Conservation (phyloP, 192 early-diverging fungal genomes). For the Lobosporangium transversale region DNA sequence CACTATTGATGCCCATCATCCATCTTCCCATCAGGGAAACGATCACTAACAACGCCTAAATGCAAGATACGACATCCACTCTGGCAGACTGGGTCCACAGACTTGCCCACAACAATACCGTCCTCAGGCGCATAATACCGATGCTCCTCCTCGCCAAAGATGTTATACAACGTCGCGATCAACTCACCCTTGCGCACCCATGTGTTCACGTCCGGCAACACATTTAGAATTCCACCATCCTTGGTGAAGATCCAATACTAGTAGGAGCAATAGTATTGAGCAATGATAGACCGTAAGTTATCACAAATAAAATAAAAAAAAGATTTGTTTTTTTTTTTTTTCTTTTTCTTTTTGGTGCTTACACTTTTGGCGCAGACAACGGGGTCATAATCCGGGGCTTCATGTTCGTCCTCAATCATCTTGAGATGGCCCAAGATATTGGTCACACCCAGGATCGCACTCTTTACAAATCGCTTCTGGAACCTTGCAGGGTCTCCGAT, state of each 20-base stretch:
- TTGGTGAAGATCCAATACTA: slow-evolving; percentile 86
- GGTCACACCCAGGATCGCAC: slow-evolving; percentile 68
- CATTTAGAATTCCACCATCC: slow-evolving; percentile 88
- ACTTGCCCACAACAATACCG: slow-evolving; percentile 87
- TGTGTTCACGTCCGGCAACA: slow-evolving; percentile 84
- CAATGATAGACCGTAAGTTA: too few species aligned
- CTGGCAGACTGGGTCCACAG: slow-evolving; percentile 89
- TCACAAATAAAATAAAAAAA: background rate
- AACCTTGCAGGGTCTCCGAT: slow-evolving; percentile 90
- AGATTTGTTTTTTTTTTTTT: background rate
- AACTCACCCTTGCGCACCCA: slow-evolving; percentile 84
- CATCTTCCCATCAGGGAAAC: slow-evolving; percentile 60
- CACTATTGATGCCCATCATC: slow-evolving; percentile 71
- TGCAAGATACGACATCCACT: slow-evolving; percentile 89
- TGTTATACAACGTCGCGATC: slow-evolving; percentile 88
- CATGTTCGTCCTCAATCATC: slow-evolving; percentile 69
- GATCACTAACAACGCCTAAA: slow-evolving; percentile 76
- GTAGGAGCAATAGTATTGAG: too few species aligned
- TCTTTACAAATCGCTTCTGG: slow-evolving; percentile 84
- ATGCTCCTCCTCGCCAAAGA: slow-evolving; percentile 89
- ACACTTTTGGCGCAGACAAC: slow-evolving; percentile 69
- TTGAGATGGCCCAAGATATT: slow-evolving; percentile 70
- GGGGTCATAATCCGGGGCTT: slow-evolving; percentile 66
- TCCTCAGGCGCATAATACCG: slow-evolving; percentile 83
- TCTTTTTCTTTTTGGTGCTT: background rate